Percentiles rank a stretch among this genome's conserved stretches.
These are phyloP conservation scores for Penicillium tannophilum DNA, from an alignment of 495 filamentous ascomycete genomes.

Conservation along the genomic window DNA sequence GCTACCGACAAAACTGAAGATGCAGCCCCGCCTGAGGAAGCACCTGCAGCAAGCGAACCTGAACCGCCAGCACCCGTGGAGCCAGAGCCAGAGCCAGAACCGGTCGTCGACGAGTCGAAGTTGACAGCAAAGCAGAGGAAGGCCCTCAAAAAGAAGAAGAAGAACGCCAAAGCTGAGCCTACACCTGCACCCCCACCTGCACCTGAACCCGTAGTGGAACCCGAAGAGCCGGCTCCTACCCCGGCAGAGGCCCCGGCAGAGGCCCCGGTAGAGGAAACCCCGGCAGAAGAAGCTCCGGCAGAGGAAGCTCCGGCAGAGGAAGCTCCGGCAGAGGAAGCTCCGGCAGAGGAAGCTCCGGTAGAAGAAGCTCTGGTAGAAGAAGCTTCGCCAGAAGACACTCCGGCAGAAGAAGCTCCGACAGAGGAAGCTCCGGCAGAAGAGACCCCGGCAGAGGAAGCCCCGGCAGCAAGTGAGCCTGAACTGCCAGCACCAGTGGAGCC, in stretches of 20 bases:
- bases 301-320: conserved; percentile 1
- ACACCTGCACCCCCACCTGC: conserved; percentile 7
- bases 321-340: conserved; percentile 7
- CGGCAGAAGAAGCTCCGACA: neutral
- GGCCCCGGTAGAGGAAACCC: conserved; percentile 7
- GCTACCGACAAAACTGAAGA: conserved; percentile 11
- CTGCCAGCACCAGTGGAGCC: neutral
- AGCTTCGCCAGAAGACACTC: conserved; percentile 1
- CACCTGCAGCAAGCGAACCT: neutral
- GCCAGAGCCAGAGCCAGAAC: neutral
- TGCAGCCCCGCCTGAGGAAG: conserved; percentile 16
- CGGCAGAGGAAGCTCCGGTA: conserved; percentile 12
- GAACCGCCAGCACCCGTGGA: conserved; percentile 1
- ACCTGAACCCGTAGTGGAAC: neutral
- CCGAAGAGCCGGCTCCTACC: neutral
- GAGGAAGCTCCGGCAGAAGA: conserved; percentile 5
- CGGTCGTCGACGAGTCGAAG: neutral
- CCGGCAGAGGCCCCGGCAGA: conserved; percentile 10
- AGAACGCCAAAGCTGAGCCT: neutral
- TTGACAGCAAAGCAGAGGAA: neutral
- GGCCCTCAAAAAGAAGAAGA: conserved; percentile 1
- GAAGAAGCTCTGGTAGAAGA: neutral
- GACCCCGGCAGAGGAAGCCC: neutral
- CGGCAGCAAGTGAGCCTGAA: neutral
- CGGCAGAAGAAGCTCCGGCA: conserved; percentile 1